Evolutionary conservation across 257 asterid species (phyloP), one percentile per base, ranked within the genome.

Genomic region (Haberlea rhodopensis): DNA sequence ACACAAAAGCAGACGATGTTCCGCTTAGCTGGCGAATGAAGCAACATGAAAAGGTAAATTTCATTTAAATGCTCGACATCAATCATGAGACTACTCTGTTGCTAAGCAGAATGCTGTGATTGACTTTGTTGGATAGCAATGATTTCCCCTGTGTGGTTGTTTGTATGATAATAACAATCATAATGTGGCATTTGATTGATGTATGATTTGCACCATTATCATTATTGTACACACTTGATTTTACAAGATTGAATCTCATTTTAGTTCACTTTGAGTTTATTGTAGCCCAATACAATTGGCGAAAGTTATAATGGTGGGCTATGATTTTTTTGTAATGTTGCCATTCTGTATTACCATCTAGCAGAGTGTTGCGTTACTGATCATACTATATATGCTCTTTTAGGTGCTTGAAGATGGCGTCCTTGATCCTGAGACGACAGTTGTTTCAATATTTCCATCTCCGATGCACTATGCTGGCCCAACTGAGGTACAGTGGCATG

Each of bases 401-500:
- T 49, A 90, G 97, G 98, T 88, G 57, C 96, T 90, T 3, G 95
- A 88, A 79, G 98, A 84, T 75, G 94, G 96, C 19, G 90, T 91
- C 27, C 84, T 88, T 46, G 98, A 91, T 76, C 95, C 98, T 6
- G 92, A 87, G 71, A 91, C 96, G 6, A 85, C 98, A 1, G 92
- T 91, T 7, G 96, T 91, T 19, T 87, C 98, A 23, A 89, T 91
- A 80, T 89, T 91, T 75, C 98, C 98, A 15, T 91, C 98, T 0
- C 95, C 98, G 3, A 91, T 91, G 98, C 96, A 85, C 81, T 91
- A 91, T 46, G 98, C 98, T 15, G 96, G 98, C 2, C 98, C 98
- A 1, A 91, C 98, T 11, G 96, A 91, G 80, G 98, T 91, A 9
- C 98, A 91, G 55, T 88, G 98, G 98, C 98, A 91, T 64, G 98